Evolutionary conservation across 208 protist species (phyloP).

Genomic region (Sergeia podlipaevii): DNA sequence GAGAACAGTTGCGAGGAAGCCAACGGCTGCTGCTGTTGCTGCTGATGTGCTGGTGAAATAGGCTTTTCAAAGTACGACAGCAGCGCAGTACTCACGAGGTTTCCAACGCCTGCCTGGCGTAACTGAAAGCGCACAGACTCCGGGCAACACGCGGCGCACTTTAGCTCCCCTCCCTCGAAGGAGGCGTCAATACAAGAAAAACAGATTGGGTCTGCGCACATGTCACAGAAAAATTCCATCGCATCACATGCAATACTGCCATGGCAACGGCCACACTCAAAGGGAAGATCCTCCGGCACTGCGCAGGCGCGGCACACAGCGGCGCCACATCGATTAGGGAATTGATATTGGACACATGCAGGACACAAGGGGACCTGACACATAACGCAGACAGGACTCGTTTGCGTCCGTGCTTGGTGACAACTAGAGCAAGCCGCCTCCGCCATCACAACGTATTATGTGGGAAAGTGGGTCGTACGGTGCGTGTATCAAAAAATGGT

Average conservation of each 20-base stretch:
- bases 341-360: constrained; percentile 20
- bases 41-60: neutral
- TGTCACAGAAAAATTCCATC: constrained; percentile 52
- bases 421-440: neutral
- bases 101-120: constrained; percentile 5
- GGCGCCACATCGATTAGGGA: constrained; percentile 29
- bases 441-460: too few relatives aligned
- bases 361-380: constrained; percentile 41
- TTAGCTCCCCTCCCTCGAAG: constrained; percentile 70
- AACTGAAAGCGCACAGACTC: constrained; percentile 23
- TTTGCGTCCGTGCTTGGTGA: constrained; percentile 9
- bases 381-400: constrained; percentile 29
- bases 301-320: constrained; percentile 49
- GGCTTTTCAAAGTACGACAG: neutral
- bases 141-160: constrained; percentile 62
- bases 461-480: too few relatives aligned
- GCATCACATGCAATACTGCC: constrained; percentile 12
- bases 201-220: constrained; percentile 59
- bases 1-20: neutral
- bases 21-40: too few relatives aligned
- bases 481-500: too few relatives aligned
- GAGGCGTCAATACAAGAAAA: constrained; percentile 39
- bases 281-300: constrained; percentile 8
- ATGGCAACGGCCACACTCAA: constrained; percentile 50
- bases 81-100: neutral